These are phyloP conservation scores for Penicillium thymicola DNA, from an alignment of 2,329 filamentous ascomycete species.

Conservation along the genomic window DNA sequence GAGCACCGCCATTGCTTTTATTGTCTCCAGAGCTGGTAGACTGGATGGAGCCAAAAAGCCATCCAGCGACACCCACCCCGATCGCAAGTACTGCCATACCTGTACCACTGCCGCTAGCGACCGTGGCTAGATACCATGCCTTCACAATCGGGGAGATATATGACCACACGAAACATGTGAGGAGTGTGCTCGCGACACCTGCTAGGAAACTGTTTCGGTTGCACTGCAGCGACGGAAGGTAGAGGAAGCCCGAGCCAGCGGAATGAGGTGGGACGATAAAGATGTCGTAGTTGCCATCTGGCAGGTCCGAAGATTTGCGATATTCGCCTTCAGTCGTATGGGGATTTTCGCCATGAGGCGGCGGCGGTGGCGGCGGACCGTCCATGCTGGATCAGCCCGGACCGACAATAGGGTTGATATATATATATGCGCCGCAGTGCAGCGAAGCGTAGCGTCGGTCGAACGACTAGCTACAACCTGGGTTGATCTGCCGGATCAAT, in stretches of 20 bases:
- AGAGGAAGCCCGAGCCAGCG: conserved; percentile 82
- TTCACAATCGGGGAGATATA: conserved; percentile 70
- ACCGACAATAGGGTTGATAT: conserved; percentile 1
- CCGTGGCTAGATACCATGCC: conserved; percentile 68
- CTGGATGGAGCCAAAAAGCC: conserved; percentile 69
- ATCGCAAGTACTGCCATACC: conserved; percentile 70
- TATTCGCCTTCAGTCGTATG: conserved; percentile 58
- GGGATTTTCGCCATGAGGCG: conserved; percentile 78
- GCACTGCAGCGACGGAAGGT: conserved; percentile 83
- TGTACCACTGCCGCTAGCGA: conserved; percentile 69
- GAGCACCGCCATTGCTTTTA: conserved; percentile 29
- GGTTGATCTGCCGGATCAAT: conserved; percentile 9
- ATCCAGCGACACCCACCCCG: conserved; percentile 72
- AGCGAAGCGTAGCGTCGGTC: not conserved
- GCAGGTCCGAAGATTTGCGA: conserved; percentile 58
- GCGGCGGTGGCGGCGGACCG: conserved; percentile 68
- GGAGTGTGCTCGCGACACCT: conserved; percentile 73
- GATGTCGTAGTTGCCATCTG: conserved; percentile 91
- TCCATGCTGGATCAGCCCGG: conserved; percentile 29
- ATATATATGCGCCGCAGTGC: conserved; percentile 2
- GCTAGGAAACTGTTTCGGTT: conserved; percentile 89
- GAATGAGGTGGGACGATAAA: conserved; percentile 94
- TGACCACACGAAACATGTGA: conserved; percentile 69
- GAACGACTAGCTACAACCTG: not conserved
- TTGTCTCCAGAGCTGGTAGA: conserved; percentile 36